These are phyloP conservation scores for Suillus sp. DNA, from an alignment of 768 basidiomycete genomes.

Conservation along the genomic window DNA sequence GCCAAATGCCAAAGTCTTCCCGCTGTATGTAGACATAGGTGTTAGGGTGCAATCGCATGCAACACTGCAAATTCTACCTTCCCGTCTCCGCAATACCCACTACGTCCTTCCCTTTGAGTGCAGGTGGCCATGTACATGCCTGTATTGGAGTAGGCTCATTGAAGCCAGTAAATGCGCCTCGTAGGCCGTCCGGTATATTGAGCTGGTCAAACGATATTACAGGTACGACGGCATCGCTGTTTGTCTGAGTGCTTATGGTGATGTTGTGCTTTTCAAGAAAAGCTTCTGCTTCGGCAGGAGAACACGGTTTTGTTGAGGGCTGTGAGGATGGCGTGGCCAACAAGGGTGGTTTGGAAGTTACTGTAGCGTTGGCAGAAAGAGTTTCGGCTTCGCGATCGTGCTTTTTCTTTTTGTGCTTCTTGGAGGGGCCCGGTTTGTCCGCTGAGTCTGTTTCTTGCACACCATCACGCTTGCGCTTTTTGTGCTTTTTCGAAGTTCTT, in stretches of 20 bases:
- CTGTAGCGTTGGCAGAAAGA: constrained; percentile 15
- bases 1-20: constrained; percentile 96
- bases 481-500: constrained; percentile 15
- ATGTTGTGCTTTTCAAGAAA: constrained; percentile 77
- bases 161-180: constrained; percentile 66
- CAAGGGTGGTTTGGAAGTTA: constrained; percentile 20
- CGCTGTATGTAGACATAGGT: constrained; percentile 48
- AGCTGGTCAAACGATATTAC: constrained; percentile 77
- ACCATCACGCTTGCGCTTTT: constrained; percentile 28
- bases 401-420: constrained; percentile 33
- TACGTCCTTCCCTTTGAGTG: constrained; percentile 80
- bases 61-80: constrained; percentile 46
- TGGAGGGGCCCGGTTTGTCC: constrained; percentile 18
- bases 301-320: constrained; percentile 29
- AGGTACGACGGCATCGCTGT: constrained; percentile 55
- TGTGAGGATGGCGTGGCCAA: constrained; percentile 19
- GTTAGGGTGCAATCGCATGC: not conserved
- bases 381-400: constrained; percentile 17
- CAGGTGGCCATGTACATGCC: constrained; percentile 91
- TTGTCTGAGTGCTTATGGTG: constrained; percentile 61
- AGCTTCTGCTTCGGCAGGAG: constrained; percentile 49
- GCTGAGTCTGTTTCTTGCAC: constrained; percentile 10
- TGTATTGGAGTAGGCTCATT: constrained; percentile 94
- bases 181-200: constrained; percentile 62
- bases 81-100: constrained; percentile 98